Percentiles rank a stretch among this genome's conserved stretches.
phyloP scores from a whole-genome alignment of 2,329 filamentous ascomycete species.

The Fusarium aywerte region DNA sequence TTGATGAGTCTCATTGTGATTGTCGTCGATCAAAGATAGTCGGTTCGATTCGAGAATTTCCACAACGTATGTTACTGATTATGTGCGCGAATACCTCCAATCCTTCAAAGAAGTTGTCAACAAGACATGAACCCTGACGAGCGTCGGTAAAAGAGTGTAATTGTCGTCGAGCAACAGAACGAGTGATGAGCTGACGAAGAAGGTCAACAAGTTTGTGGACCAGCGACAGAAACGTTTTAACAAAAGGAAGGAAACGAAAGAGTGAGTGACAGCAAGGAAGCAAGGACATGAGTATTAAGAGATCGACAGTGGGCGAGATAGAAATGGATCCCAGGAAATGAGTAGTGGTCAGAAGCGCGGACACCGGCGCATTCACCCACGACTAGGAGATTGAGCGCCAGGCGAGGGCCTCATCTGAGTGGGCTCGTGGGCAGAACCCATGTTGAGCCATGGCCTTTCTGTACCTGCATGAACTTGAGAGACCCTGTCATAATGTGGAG shows the following conservation, averaged over 20 bases:
- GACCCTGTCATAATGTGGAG: conserved; percentile 35
- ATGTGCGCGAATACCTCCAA: conserved; percentile 32
- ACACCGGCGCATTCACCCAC: conserved; percentile 32
- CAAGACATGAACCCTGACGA: conserved; percentile 29
- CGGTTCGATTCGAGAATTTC: conserved; percentile 25
- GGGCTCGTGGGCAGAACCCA: conserved; percentile 26
- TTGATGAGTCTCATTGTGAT: conserved; percentile 64
- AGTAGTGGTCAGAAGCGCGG: conserved; percentile 40
- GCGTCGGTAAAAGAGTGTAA: conserved; percentile 34
- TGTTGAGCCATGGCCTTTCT: conserved; percentile 19
- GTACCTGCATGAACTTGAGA: conserved; percentile 32
- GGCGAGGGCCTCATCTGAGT: conserved; percentile 36
- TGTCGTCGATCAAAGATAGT: conserved; percentile 39
- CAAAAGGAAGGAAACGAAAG: conserved; percentile 38
- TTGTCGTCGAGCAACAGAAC: conserved; percentile 43
- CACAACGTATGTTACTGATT: conserved; percentile 38
- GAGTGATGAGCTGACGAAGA: conserved; percentile 41
- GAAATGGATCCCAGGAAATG: conserved; percentile 46
- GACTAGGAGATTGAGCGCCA: conserved; percentile 39
- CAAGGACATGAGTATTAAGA: conserved; percentile 36
- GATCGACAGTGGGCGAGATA: conserved; percentile 43
- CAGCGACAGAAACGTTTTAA: conserved; percentile 42
- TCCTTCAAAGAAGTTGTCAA: conserved; percentile 35
- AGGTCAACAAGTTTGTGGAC: conserved; percentile 28
- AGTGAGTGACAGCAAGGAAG: conserved; percentile 34